Percentiles rank a stretch among this genome's conserved stretches.
Conservation (phyloP, 2,329 filamentous ascomycete species). For the Drechslera avenae region DNA sequence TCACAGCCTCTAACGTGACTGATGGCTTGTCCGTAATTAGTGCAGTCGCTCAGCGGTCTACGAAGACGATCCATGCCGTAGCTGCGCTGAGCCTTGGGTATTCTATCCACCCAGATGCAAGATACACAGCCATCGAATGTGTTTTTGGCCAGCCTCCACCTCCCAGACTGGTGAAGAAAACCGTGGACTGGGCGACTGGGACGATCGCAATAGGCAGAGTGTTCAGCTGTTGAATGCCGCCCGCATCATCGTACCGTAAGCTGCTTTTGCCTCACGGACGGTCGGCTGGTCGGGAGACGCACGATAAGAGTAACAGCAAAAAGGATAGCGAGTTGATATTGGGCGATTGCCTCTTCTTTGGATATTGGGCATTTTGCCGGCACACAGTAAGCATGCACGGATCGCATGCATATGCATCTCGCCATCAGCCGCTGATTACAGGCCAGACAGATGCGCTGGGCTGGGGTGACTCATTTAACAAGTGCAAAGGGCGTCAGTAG, state of each 20-base stretch:
- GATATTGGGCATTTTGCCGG: neutral
- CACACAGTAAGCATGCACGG: slow-evolving; percentile 2
- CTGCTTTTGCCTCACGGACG: too few relatives aligned
- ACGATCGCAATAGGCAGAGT: neutral
- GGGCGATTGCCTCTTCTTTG: neutral
- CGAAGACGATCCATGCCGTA: slow-evolving; percentile 6
- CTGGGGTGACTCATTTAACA: neutral
- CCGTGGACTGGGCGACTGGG: neutral
- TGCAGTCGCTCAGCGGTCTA: slow-evolving; percentile 24
- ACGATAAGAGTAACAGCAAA: neutral
- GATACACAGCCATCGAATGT: slow-evolving; percentile 20
- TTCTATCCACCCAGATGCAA: slow-evolving; percentile 8
- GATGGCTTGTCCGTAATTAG: slow-evolving; percentile 9
- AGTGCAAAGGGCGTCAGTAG: neutral
- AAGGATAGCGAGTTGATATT: neutral
- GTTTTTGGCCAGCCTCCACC: slow-evolving; percentile 11
- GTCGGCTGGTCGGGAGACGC: too few relatives aligned
- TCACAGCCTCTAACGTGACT: slow-evolving; percentile 21
- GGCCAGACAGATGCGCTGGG: neutral
- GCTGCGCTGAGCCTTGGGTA: slow-evolving; percentile 11
- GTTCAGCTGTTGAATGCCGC: too few relatives aligned
- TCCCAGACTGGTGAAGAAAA: slow-evolving; percentile 1
- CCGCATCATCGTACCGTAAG: too few relatives aligned
- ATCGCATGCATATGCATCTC: slow-evolving; percentile 1
- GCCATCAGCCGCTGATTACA: too few relatives aligned